Evolutionary conservation across 108 stramenopile genomes (phyloP).

Genomic region (Skeletonema marinoi): DNA sequence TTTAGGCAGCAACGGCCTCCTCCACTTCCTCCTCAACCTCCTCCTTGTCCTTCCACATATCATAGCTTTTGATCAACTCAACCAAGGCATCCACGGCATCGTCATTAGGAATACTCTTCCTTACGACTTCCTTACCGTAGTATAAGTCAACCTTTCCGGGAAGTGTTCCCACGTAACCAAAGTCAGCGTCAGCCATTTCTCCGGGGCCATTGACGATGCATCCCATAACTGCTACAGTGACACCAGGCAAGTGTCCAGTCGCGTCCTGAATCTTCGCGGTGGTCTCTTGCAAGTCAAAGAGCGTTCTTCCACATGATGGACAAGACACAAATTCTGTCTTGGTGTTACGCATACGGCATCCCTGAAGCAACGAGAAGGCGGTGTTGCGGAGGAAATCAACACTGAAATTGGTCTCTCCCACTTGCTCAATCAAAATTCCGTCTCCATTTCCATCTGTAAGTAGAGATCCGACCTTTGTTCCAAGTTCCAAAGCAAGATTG

Average conservation of each 20-base stretch:
- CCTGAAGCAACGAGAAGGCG: conserved; percentile 91
- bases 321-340: conserved; percentile 99
- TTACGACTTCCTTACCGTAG: conserved; percentile 96
- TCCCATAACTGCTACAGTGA: conserved; percentile 98
- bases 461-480: conserved; percentile 84
- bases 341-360: conserved; percentile 94
- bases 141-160: conserved; percentile 97
- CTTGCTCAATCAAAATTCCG: conserved; percentile 88
- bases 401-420: conserved; percentile 70
- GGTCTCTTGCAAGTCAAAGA: conserved; percentile 97
- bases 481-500: conserved; percentile 87
- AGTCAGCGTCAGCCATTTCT: conserved; percentile 99
- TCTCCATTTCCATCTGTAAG: conserved; percentile 94
- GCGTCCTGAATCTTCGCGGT: conserved; percentile 89
- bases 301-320: conserved; percentile 96
- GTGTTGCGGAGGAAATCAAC: conserved; percentile 85
- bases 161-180: conserved; percentile 96
- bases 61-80: conserved; percentile 95
- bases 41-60: conserved; percentile 93
- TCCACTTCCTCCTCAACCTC: conserved; percentile 59
- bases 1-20: conserved; percentile 15
- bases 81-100: conserved; percentile 92
- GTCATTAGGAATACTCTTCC: conserved; percentile 90
- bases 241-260: conserved; percentile 96
- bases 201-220: conserved; percentile 98